Evolutionary conservation across 2,329 filamentous ascomycete genomes (phyloP).

Genomic region (Thelonectria olida): DNA sequence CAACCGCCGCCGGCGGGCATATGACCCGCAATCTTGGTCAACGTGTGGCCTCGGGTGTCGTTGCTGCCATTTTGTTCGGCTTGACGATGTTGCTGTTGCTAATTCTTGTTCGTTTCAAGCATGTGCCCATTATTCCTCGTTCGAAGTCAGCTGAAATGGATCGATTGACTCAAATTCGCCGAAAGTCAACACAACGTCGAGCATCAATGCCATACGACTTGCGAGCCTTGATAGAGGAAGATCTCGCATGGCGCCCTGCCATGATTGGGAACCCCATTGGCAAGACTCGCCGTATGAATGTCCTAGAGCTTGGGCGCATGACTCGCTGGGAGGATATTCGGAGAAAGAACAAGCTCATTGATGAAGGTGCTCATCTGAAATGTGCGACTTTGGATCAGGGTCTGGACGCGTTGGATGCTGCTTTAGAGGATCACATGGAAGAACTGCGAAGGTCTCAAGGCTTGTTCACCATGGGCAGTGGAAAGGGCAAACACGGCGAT

Average conservation of each 20-base stretch:
- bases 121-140: constrained; percentile 74
- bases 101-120: constrained; percentile 71
- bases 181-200: constrained; percentile 57
- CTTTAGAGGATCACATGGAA: constrained; percentile 49
- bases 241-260: constrained; percentile 73
- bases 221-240: constrained; percentile 56
- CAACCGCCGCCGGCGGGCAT: constrained; percentile 74
- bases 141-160: constrained; percentile 66
- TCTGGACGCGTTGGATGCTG: constrained; percentile 48
- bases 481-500: constrained; percentile 35
- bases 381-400: constrained; percentile 48
- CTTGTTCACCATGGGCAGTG: constrained; percentile 41
- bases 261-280: constrained; percentile 78
- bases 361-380: constrained; percentile 51
- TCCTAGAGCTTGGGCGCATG: constrained; percentile 74
- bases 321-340: constrained; percentile 79
- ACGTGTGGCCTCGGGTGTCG: constrained; percentile 72
- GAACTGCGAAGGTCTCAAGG: constrained; percentile 46
- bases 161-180: constrained; percentile 58
- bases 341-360: constrained; percentile 66
- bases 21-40: constrained; percentile 73
- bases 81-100: constrained; percentile 71
- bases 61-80: constrained; percentile 72
- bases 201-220: constrained; percentile 51
- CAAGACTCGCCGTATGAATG: constrained; percentile 73